Base-by-base conservation (phyloP, 164 flowering plant species). In the Cinnamomum micranthum region DNA sequence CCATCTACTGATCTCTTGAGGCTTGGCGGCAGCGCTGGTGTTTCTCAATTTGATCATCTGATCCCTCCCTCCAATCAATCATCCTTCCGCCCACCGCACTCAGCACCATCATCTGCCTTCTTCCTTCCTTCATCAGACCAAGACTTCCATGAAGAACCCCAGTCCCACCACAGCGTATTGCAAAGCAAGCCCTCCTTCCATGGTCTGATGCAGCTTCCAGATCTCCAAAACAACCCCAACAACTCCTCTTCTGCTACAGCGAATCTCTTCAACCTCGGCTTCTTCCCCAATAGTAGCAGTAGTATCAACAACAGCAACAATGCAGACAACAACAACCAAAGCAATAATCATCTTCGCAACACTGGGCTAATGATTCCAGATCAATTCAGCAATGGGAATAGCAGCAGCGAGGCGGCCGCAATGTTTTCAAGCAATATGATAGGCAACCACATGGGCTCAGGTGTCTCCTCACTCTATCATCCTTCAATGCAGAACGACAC, bases 131-230 rank as follows among this genome's bases (percentile, higher is more conserved):
- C 80, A 2, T 20, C 81, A 4, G 82, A 74, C 80, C 87, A 84
- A 33, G 81, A 76, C 6, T 86, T 75, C 65, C 82, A 81, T 63
- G 86, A 87, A 76, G 81, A 80, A 0, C 65, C 80, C 20, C 82
- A 82, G 59, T 69, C 81, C 20, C 81, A 83, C 68, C 84, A 84
- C 72, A 81, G 80, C 7, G 50, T 77, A n/a, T 78, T 81, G 47
- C 80, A 78, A 60, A 87, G 76, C 79, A 87, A 85, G 55, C 52
- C 86, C 7, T 35, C 86, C 5, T 80, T 84, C 47, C 93, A 88
- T 74, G 93, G 90, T 4, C 75, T 90, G 12, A 84, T 89, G 89
- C 94, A 90, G 63, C 79, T 87, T 59, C 80, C 92, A 28, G 89
- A 88, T 55, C 88, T 87, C 47, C 89, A 87, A 67, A 74, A 71